These are phyloP conservation scores for Debaryomyces singareniensis DNA, from an alignment of 1,139 yeast species.

Conservation along the genomic window DNA sequence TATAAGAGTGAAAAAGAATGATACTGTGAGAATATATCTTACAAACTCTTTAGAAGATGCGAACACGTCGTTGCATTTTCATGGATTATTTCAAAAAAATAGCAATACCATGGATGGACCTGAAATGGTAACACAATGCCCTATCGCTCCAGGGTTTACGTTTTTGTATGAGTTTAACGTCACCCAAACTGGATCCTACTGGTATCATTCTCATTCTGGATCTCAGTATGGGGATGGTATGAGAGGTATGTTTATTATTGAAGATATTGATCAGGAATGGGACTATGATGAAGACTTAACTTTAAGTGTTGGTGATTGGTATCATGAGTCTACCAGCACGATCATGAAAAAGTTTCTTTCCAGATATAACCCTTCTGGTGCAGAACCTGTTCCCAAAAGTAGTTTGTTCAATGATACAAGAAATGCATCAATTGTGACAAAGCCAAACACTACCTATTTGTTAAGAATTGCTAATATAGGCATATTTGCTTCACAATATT, in stretches of 20 bases:
- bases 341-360: constrained; percentile 54
- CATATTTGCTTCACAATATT: constrained; percentile 79
- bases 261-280: constrained; percentile 45
- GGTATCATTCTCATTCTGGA: constrained; percentile 91
- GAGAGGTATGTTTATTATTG: constrained; percentile 72
- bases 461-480: constrained; percentile 76
- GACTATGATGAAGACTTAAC: constrained; percentile 70
- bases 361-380: constrained; percentile 88
- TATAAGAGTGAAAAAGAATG: constrained; percentile 66
- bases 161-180: constrained; percentile 78
- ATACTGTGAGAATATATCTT: constrained; percentile 62
- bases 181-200: constrained; percentile 76
- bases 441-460: constrained; percentile 77
- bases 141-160: constrained; percentile 68
- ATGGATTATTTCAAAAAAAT: constrained; percentile 81
- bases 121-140: constrained; percentile 80
- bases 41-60: constrained; percentile 61
- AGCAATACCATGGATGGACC: constrained; percentile 83
- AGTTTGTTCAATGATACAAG: constrained; percentile 72
- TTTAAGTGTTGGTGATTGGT: constrained; percentile 78
- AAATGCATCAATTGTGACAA: constrained; percentile 61
- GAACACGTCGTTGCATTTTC: constrained; percentile 82
- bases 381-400: constrained; percentile 89
- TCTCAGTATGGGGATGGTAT: constrained; percentile 91
- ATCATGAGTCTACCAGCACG: constrained; percentile 55